phyloP scores from a whole-genome alignment of 768 basidiomycete genomes.

The Hemileccinum rubropunctum region DNA sequence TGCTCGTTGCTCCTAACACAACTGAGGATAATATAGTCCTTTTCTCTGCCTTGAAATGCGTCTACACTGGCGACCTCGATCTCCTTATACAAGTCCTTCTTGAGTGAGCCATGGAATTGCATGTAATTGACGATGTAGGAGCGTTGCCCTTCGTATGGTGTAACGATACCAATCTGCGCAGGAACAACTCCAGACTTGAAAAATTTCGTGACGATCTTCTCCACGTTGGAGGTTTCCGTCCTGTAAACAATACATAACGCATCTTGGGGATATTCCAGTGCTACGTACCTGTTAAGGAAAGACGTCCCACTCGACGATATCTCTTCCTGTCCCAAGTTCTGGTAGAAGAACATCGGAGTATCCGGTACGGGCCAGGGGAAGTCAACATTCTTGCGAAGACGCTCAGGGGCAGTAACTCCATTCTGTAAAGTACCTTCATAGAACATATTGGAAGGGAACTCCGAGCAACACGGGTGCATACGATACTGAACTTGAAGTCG shows the following conservation, averaged over 20 bases:
- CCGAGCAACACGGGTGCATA: slow-evolving; percentile 99
- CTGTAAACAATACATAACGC: slow-evolving; percentile 38
- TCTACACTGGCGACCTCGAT: slow-evolving; percentile 99
- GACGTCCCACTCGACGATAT: slow-evolving; percentile 98
- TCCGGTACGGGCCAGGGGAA: slow-evolving; percentile 98
- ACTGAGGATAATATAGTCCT: slow-evolving; percentile 98
- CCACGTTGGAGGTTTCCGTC: slow-evolving; percentile 98
- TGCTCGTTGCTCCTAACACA: slow-evolving; percentile 99
- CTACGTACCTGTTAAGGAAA: slow-evolving; percentile 81
- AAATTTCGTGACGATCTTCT: slow-evolving; percentile 99
- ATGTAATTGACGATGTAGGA: slow-evolving; percentile 99
- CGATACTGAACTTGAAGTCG: slow-evolving; percentile 99
- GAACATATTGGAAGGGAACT: slow-evolving; percentile 99
- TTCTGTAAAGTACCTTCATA: slow-evolving; percentile 99
- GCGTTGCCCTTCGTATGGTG: slow-evolving; percentile 97
- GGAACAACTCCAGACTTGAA: slow-evolving; percentile 99
- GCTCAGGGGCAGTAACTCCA: slow-evolving; percentile 97
- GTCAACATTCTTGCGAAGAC: slow-evolving; percentile 95
- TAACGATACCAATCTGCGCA: slow-evolving; percentile 95
- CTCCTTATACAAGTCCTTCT: slow-evolving; percentile 99
- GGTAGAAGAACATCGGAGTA: slow-evolving; percentile 99
- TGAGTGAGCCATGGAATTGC: slow-evolving; percentile 99
- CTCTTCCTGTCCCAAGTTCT: slow-evolving; percentile 98
- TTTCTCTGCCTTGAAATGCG: slow-evolving; percentile 99
- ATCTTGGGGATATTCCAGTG: background rate